These are phyloP conservation scores for Tylopilus cervinicoccineus DNA, from an alignment of 768 basidiomycete genomes.

Conservation along the genomic window DNA sequence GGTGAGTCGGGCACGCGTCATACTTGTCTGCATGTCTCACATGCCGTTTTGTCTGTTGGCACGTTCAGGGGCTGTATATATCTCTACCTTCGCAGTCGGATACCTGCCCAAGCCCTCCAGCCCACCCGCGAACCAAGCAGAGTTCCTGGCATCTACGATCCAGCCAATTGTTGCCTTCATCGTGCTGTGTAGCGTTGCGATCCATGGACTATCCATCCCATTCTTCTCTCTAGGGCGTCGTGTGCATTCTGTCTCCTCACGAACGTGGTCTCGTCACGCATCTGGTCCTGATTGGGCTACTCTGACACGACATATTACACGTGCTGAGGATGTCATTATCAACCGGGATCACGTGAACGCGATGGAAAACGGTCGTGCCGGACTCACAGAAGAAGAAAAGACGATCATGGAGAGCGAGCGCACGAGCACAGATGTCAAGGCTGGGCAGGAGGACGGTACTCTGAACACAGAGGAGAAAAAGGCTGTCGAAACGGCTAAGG, in stretches of 20 bases:
- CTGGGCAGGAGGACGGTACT: slow-evolving; percentile 4
- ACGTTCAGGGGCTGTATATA: slow-evolving; percentile 79
- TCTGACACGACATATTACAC: slow-evolving; percentile 64
- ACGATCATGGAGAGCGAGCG: slow-evolving; percentile 26
- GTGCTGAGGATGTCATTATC: slow-evolving; percentile 77
- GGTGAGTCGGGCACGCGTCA: slow-evolving; percentile 36
- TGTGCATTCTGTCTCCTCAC: slow-evolving; percentile 73
- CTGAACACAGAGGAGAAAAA: slow-evolving; percentile 11
- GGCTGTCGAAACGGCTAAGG: slow-evolving; percentile 22
- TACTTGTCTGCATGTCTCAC: neutral
- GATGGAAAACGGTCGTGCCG: slow-evolving; percentile 47
- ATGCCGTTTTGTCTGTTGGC: neutral
- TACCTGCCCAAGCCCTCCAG: slow-evolving; percentile 45
- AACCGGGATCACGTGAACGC: slow-evolving; percentile 63
- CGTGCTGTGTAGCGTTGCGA: slow-evolving; percentile 86
- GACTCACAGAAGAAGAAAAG: slow-evolving; percentile 27
- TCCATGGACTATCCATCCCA: slow-evolving; percentile 90
- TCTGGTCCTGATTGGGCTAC: slow-evolving; percentile 79
- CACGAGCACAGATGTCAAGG: slow-evolving; percentile 10
- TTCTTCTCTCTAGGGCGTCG: slow-evolving; percentile 89
- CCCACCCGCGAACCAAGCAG: slow-evolving; percentile 53
- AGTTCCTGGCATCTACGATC: slow-evolving; percentile 68
- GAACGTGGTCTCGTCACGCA: slow-evolving; percentile 85
- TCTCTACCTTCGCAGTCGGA: slow-evolving; percentile 74
- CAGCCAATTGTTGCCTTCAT: slow-evolving; percentile 94